Base-by-base conservation (phyloP, 2,329 filamentous ascomycete species). In the Amesomyces nigricolor region DNA sequence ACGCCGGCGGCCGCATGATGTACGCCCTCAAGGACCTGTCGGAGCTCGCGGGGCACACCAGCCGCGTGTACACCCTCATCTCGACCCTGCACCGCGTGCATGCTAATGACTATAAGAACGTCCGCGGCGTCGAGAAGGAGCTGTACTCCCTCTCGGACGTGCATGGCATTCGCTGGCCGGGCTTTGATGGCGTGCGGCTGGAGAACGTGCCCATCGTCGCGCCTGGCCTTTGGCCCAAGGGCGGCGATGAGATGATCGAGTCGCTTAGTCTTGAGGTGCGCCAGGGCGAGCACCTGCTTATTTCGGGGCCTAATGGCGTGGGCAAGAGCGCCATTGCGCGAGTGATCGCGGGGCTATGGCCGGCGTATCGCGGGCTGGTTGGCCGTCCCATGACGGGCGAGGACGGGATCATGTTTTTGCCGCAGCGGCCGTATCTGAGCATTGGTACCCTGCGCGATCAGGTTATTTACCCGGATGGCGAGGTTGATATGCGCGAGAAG, bases 11-110 rank as follows among this genome's bases (percentile, higher is more conserved):
- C 26, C 83, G 94, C 46, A 96, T 99, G 90, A 99, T 99, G 94
- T 99, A 99, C 76, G 94, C 89, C 59, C 95, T 99, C 77, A 99
- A 99, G 73, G 95, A 99, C 67, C 82, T 99, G 37, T 91, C 91
- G 1, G 94, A 99, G 69, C 78, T 99, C 35, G 94, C 94, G 5
- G 94, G 94, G 19, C 95, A 97, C 73, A 99, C 94, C 0, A 96
- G 90, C 56, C 85, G 94, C 44, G 91, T 99, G 11, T 99, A 96
- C 74, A 95, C 91, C 10, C 79, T 99, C 40, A 95, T 99, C 66
- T 92, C 91, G 44, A 96, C 94, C 0, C 80, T 99, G 26, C 94
- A 99, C 67, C 85, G 94, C 32, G 91, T 95, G 1, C 91, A 99
- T 66, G 91, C 94, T 48, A 82, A 91, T 66, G 88, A 91, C 2